A percentile compares a stretch with the other conserved stretches of the same genome.
phyloP scores from a whole-genome alignment of 164 flowering plant genomes.

The Magnolia changhungtana region DNA sequence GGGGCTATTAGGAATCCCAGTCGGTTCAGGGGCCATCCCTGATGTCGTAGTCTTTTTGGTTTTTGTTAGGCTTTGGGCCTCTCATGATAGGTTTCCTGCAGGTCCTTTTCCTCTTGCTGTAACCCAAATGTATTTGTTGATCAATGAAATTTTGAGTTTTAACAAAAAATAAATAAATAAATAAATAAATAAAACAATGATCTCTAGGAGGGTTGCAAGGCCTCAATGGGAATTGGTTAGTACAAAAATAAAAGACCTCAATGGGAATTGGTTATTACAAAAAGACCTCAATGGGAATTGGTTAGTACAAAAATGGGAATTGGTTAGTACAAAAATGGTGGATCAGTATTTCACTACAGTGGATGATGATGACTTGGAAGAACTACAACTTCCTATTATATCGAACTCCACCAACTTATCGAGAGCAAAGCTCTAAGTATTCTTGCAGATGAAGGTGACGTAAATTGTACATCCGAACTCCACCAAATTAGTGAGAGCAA shows the following conservation, averaged over 20 bases:
- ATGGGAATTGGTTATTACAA: slow-evolving; percentile 35
- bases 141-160: not conserved
- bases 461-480: slow-evolving; percentile 19
- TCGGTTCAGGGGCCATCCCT: too few species aligned
- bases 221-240: slow-evolving; percentile 16
- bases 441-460: not conserved
- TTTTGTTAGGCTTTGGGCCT: too few species aligned
- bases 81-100: too few species aligned
- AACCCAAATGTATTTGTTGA: too few species aligned
- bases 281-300: too few species aligned
- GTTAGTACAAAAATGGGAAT: too few species aligned
- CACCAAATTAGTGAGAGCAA: slow-evolving; percentile 48
- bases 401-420: slow-evolving; percentile 42
- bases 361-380: slow-evolving; percentile 64
- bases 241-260: slow-evolving; percentile 15
- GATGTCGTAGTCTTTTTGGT: too few species aligned
- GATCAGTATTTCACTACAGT: slow-evolving; percentile 59
- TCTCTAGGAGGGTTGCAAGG: slow-evolving; percentile 48
- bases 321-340: slow-evolving; percentile 52
- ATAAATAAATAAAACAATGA: too few species aligned
- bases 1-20: too few species aligned
- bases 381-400: slow-evolving; percentile 56
- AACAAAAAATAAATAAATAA: not conserved
- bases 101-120: too few species aligned
- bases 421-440: slow-evolving; percentile 55